Base-by-base conservation (phyloP, 352 stramenopile species). In the Pilasporangium apinafurcum region DNA sequence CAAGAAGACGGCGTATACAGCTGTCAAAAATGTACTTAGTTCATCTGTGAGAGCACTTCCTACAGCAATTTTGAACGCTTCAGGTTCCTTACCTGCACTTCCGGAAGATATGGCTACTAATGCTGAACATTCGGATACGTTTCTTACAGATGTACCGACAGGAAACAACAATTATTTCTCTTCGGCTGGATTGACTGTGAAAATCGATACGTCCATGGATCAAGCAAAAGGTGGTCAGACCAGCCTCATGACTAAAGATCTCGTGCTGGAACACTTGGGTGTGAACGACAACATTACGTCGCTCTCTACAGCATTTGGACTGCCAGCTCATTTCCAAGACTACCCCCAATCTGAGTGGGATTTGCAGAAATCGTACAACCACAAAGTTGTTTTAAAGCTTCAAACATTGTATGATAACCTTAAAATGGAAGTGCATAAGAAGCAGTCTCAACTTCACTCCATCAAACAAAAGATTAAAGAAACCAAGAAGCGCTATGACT, bases 271-370 rank as follows among this genome's bases (percentile, higher is more conserved):
- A 22, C 48, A 35, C 14, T 27, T 54, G 24, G 33, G 41, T 29
- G 26, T 49, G 39, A 53, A 43, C 29, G 62, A 73, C 26, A 53
- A 37, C 12, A 35, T 38, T 2, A 33, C 53, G 3, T 62, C 51
- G 12, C 28, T 68, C 2, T 56, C 66, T 2, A 78, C 62, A 4
- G 69, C 71, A 6, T 86, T 86, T 45, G 72, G 79, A 0, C 43
- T 92, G 3, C 67, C 72, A 0, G 75, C 77, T 1, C 76, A 88
- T 38, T 80, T 82, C 31, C 75, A 92, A 44, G 81, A 92, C 37
- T 86, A 89, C 40, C 65, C 75, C 10, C 77, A 91, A 45, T 75
- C 63, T 10, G 81, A 92, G 38, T 89, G 73, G 70, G 74, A 88
- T 26, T 35, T 89, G 9, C 80, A 79, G 22, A 67, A 81, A 42